Percentiles rank a stretch among this genome's conserved stretches.
phyloP scores from a whole-genome alignment of 192 early-diverging fungal species.

The Umbelopsis isabellina region DNA sequence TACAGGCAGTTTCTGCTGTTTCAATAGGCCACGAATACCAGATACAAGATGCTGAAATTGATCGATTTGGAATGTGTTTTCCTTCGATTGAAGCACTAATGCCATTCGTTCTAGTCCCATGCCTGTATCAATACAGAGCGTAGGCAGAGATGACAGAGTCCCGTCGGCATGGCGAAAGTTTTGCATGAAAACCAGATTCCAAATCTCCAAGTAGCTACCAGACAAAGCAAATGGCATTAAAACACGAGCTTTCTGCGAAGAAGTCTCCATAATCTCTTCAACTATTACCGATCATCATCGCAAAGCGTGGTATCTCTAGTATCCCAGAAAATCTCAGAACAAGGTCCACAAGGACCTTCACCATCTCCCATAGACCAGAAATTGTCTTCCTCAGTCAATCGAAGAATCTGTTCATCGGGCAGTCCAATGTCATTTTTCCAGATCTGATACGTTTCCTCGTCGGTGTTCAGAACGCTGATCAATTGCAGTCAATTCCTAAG shows the following conservation, averaged over 20 bases:
- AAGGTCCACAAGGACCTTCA: constrained; percentile 64
- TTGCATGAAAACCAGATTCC: constrained; percentile 68
- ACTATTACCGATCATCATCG: constrained; percentile 39
- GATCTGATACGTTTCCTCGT: constrained; percentile 56
- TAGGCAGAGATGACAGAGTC: constrained; percentile 46
- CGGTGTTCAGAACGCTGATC: constrained; percentile 52
- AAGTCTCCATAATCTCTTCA: not conserved
- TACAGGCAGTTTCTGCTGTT: not conserved
- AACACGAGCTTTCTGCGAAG: not conserved
- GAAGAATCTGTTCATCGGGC: constrained; percentile 53
- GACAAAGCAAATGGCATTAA: not conserved
- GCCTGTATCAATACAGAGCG: constrained; percentile 63
- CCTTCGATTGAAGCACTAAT: constrained; percentile 50
- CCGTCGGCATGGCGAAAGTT: constrained; percentile 53
- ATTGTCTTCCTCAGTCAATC: constrained; percentile 54
- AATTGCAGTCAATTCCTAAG: not conserved
- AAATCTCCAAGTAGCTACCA: constrained; percentile 61
- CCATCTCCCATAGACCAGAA: constrained; percentile 71
- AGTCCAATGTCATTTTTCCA: constrained; percentile 60
- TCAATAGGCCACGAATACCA: constrained; percentile 45
- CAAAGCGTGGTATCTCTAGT: constrained; percentile 43
- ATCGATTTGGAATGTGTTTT: constrained; percentile 60
- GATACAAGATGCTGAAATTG: constrained; percentile 48
- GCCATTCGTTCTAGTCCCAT: constrained; percentile 63
- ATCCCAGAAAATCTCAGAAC: constrained; percentile 70